A percentile compares a stretch with the other conserved stretches of the same genome.
These are phyloP conservation scores for Starmerella khaoyaiensis DNA, from an alignment of 805 yeast species.

Conservation along the genomic window DNA sequence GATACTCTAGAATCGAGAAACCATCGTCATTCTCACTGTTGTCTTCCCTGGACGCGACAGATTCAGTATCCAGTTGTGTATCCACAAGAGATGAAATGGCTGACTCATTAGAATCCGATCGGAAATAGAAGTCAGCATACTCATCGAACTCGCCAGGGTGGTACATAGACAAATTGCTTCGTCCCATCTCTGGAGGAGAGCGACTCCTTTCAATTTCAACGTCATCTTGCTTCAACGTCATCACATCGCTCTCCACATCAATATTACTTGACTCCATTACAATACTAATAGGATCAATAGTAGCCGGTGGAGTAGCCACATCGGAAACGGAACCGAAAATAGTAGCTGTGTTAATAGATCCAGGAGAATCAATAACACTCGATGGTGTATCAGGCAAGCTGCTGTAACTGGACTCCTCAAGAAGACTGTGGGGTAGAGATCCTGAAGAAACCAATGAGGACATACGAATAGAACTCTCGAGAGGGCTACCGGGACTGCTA, in stretches of 20 bases:
- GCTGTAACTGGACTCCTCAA: too few species aligned
- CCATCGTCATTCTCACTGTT: conserved; percentile 4
- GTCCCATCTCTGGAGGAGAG: too few species aligned
- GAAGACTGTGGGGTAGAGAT: too few species aligned
- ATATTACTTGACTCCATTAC: conserved; percentile 1
- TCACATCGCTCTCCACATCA: not conserved
- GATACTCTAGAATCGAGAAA: conserved; percentile 13
- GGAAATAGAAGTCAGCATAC: conserved; percentile 12
- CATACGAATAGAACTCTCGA: too few species aligned
- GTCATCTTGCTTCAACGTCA: not conserved
- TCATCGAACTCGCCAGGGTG: conserved; percentile 10
- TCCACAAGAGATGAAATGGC: too few species aligned
- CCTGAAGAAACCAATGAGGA: too few species aligned
- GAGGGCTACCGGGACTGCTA: not conserved
- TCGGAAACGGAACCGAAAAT: conserved; percentile 3
- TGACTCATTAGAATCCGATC: not conserved
- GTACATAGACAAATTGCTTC: not conserved
- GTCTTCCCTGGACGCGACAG: not conserved
- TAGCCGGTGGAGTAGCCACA: conserved; percentile 11
- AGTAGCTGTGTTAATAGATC: conserved; percentile 1
- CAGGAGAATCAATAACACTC: conserved; percentile 7
- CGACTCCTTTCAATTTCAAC: not conserved
- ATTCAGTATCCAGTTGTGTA: too few species aligned
- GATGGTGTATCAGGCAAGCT: conserved; percentile 7
- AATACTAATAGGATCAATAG: conserved; percentile 9